phyloP scores from a whole-genome alignment of 2,329 filamentous ascomycete genomes.

The Fusarium sublunatum region DNA sequence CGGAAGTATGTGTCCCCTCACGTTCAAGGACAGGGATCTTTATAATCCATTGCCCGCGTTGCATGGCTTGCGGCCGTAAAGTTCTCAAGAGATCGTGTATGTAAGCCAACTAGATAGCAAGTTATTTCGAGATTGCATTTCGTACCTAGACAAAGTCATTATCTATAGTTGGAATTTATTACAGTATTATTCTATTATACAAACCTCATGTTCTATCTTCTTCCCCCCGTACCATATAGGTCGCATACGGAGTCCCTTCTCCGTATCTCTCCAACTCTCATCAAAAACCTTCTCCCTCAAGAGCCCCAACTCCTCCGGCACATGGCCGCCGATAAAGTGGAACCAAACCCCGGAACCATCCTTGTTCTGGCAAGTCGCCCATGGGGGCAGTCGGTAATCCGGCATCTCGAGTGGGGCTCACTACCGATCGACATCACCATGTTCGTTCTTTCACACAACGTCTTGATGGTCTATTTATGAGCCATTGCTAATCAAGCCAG shows the following conservation, averaged over 20 bases:
- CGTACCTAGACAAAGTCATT: no score
- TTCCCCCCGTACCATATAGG: background rate
- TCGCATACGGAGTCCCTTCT: constrained; percentile 10
- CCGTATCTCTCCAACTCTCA: constrained; percentile 22
- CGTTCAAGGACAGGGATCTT: no score
- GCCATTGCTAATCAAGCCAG: no score
- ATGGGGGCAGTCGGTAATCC: constrained; percentile 38
- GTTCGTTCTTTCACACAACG: no score
- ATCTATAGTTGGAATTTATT: no score
- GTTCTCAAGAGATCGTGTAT: no score
- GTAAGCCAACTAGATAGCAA: no score
- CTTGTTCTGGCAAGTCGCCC: constrained; percentile 17
- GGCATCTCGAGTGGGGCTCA: constrained; percentile 32
- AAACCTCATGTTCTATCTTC: background rate
- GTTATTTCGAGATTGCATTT: no score
- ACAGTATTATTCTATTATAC: no score
- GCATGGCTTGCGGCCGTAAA: no score
- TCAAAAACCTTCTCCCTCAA: constrained; percentile 15
- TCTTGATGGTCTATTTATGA: no score
- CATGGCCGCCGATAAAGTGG: constrained; percentile 29
- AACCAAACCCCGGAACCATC: constrained; percentile 10
- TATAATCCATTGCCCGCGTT: no score
- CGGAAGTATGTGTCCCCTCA: constrained; percentile 10
- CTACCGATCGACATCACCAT: constrained; percentile 31
- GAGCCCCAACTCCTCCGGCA: constrained; percentile 29